Evolutionary conservation across 2,329 filamentous ascomycete species (phyloP), one percentile per base, ranked within the genome.

Genomic region (Alternaria angustiovoidea): DNA sequence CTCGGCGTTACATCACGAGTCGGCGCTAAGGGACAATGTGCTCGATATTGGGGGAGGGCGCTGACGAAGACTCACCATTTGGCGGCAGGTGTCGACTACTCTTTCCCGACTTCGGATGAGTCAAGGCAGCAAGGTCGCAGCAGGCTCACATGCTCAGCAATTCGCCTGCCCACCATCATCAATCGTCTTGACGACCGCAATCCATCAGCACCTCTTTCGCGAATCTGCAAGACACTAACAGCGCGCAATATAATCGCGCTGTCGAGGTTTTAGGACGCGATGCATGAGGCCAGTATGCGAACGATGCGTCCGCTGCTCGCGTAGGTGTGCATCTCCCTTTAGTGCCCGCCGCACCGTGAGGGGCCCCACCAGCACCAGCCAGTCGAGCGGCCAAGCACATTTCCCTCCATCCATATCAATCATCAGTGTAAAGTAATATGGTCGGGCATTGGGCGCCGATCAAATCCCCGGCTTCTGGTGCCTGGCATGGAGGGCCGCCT

Each of bases 51-150:
- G 36, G 32, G 41, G 44, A 38, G 32, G 46, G 54, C 47, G 61
- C 58, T 47, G 62, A 56, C 54, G 34, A 53, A 56, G 36, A 16
- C 34, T 44, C 24, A 26, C 41, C 34, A 51, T 34, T 34, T 48
- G 5, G 24, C 12, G 52, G 57, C 38, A 54, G 43, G 56, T 32
- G 47, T 36, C 20, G 51, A 46, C 18, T 52, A 43, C 57, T 55
- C 53, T 53, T 61, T 63, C 70, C 69, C 51, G 60, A 62, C 54
- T 63, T 60, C 57, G 65, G 62, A 51, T 63, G 52, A 54, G 51
- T 55, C 69, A 64, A 73, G 71, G 71, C 71, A 72, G 49, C 71
- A 68, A 65, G 58, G 66, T 54, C 51, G 63, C 51, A 41, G n/a
- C 6, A 26, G 24, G 63, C 61, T 62, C 68, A 66, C 64, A 64